Conservation (phyloP, 2,329 filamentous ascomycete species). For the Geosmithia flava region DNA sequence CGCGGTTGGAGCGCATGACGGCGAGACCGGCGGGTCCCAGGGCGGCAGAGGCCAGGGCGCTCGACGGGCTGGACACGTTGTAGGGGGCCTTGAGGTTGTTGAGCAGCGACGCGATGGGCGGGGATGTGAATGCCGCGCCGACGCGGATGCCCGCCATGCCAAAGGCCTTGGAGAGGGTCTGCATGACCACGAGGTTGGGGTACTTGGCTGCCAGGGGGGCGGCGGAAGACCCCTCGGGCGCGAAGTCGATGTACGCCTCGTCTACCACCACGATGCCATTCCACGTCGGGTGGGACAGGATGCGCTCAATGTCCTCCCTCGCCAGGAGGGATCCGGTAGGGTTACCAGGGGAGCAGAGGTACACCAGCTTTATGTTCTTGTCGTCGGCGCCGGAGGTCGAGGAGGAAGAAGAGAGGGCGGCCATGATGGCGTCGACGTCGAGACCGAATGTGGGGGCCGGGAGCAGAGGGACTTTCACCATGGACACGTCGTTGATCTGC, state of each 20-base stretch:
- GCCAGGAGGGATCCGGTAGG: conserved; percentile 71
- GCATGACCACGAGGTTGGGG: conserved; percentile 95
- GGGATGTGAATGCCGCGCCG: conserved; percentile 70
- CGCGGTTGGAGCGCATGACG: conserved; percentile 59
- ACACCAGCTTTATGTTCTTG: conserved; percentile 69
- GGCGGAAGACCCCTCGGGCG: conserved; percentile 61
- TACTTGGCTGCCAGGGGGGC: conserved; percentile 87
- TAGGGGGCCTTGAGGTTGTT: conserved; percentile 95
- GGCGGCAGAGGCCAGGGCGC: conserved; percentile 64
- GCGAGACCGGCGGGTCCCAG: conserved; percentile 54
- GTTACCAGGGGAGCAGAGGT: conserved; percentile 91
- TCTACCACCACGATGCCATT: conserved; percentile 90
- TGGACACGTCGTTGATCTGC: conserved; percentile 79
- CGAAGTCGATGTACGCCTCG: conserved; percentile 94
- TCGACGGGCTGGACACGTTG: conserved; percentile 84
- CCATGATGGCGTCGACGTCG: conserved; percentile 56
- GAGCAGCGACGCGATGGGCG: conserved; percentile 63
- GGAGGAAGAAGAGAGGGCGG: conserved; percentile 32
- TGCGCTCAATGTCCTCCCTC: conserved; percentile 58
- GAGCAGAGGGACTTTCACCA: conserved; percentile 77
- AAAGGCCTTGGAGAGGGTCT: conserved; percentile 97
- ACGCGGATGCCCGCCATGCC: conserved; percentile 88
- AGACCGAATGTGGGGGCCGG: conserved; percentile 61
- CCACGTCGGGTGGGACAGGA: conserved; percentile 83
- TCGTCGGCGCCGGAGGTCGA: conserved; percentile 33